Evolutionary conservation across 2,329 filamentous ascomycete genomes (phyloP), one percentile per base, ranked within the genome.

Genomic region (Tolypocladium guangdongense): DNA sequence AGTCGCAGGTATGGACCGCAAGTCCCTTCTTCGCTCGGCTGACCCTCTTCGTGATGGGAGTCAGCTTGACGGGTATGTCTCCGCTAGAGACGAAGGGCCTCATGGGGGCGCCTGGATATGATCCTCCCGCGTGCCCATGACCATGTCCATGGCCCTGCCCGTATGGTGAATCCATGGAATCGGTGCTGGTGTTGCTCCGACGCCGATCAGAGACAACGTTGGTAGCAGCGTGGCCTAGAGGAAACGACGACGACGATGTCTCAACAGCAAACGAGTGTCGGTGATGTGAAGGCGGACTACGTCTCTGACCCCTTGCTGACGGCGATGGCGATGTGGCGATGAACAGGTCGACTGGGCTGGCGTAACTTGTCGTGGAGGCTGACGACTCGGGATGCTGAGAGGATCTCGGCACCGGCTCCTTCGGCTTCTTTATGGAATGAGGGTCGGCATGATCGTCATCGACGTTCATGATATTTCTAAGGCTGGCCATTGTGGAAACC

Each of bases 11-110:
- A 62, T 82, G 78, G 52, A 82, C 78, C 18, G 76, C 76, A n/a
- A 81, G 69, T 14, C 78, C 78, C 63, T 82, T 82, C 70, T 78
- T 80, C 47, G 78, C 78, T 57, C 78, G 74, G 62, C 78, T 82
- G 41, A 80, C 74, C 56, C 78, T 75, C 22, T 75, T 69, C 32
- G 78, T 82, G 56, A 82, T 78, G 12, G 78, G 78, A 24, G 78
- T 82, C 58, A 78, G 66, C 63, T 76, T 81, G 59, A 78, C 66
- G 18, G 71, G 70, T 16, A 70, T 55, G 41, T 74, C 74, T 41
- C 63, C 59, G 46, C 66, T 62, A 39, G 66, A 62, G 53, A 67
- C 62, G 60, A 74, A 69, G 7, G 74, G 76, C 55, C 76, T 71
- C 63, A 71, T 71, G 22, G 63, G 55, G 39, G 60, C 47, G 38